A percentile compares a stretch with the other conserved stretches of the same genome.
Evolutionary conservation across 2,329 filamentous ascomycete species (phyloP).

Genomic region (Cordyceps militaris): DNA sequence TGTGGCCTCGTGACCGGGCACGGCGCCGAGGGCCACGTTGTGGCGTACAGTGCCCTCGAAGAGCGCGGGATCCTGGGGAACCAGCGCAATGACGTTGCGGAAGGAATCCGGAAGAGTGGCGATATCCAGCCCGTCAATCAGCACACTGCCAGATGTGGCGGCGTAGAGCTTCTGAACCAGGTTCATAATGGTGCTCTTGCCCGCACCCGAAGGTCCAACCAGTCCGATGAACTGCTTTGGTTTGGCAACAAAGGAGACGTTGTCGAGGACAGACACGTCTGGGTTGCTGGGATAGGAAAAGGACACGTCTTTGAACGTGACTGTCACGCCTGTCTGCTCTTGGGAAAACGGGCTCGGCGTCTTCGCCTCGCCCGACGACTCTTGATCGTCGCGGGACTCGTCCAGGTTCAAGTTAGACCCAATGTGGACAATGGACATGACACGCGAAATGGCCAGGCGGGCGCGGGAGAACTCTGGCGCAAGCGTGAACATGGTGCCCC

Average conservation of each 20-base stretch:
- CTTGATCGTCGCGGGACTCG: not conserved
- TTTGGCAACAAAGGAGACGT: conserved; percentile 29
- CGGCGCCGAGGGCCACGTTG: conserved; percentile 41
- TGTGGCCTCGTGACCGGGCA: conserved; percentile 43
- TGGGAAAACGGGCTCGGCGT: conserved; percentile 24
- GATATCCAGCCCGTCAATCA: conserved; percentile 35
- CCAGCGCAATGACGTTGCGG: conserved; percentile 39
- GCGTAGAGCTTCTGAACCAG: conserved; percentile 48
- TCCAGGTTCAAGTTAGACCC: not conserved
- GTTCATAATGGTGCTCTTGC: conserved; percentile 41
- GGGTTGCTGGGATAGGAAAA: conserved; percentile 57
- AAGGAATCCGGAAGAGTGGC: conserved; percentile 29
- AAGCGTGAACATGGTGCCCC: conserved; percentile 2
- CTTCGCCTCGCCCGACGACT: not conserved
- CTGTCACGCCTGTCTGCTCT: conserved; percentile 25
- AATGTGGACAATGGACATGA: not conserved
- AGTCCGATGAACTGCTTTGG: conserved; percentile 35
- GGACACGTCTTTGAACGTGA: conserved; percentile 47
- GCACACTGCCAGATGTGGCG: conserved; percentile 40
- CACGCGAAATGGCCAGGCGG: not conserved
- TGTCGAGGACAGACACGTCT: conserved; percentile 40
- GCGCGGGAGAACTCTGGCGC: conserved; percentile 3
- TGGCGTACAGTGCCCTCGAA: conserved; percentile 43
- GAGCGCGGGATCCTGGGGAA: conserved; percentile 43
- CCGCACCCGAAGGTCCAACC: conserved; percentile 39